Percentiles rank a stretch among this genome's conserved stretches.
Conservation (phyloP, 2,329 filamentous ascomycete species). For the Stenocarpella maydis region DNA sequence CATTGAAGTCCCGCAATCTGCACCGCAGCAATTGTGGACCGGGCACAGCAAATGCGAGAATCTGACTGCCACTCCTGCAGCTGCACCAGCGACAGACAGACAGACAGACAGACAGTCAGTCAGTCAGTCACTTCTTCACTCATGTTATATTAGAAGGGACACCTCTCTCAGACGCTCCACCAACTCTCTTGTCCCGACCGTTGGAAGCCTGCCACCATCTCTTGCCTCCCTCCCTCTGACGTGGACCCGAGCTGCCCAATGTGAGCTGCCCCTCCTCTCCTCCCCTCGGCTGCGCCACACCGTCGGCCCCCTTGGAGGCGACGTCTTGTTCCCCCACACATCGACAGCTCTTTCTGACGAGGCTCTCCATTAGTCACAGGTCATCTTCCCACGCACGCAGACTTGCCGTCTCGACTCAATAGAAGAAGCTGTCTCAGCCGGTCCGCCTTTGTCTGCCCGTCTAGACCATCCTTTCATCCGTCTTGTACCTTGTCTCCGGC, state of each 20-base stretch:
- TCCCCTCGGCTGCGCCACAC: not conserved
- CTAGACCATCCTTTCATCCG: conserved; percentile 13
- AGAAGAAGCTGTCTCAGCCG: conserved; percentile 3
- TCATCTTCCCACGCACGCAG: not conserved
- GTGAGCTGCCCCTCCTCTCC: conserved; percentile 19
- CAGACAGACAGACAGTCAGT: too few species aligned
- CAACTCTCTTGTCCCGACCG: not conserved
- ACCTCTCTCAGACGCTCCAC: conserved; percentile 15
- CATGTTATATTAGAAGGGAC: conserved; percentile 23
- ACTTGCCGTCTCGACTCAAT: conserved; percentile 3
- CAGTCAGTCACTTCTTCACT: too few species aligned
- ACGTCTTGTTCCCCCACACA: not conserved
- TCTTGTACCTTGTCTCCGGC: conserved; percentile 7
- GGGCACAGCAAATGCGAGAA: conserved; percentile 19
- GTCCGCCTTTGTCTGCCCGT: conserved; percentile 25
- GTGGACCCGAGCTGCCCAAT: conserved; percentile 8
- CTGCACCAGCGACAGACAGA: too few species aligned
- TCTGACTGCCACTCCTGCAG: not conserved
- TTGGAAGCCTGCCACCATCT: conserved; percentile 11
- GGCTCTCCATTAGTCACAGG: conserved; percentile 7
- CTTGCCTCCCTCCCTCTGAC: not conserved
- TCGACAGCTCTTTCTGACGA: conserved; percentile 5
- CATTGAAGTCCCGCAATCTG: conserved; percentile 24
- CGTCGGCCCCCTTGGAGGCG: not conserved
- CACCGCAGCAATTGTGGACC: conserved; percentile 21